Conservation (phyloP, 1,284 basidiomycete species). For the Exsudoporus floridanus region DNA sequence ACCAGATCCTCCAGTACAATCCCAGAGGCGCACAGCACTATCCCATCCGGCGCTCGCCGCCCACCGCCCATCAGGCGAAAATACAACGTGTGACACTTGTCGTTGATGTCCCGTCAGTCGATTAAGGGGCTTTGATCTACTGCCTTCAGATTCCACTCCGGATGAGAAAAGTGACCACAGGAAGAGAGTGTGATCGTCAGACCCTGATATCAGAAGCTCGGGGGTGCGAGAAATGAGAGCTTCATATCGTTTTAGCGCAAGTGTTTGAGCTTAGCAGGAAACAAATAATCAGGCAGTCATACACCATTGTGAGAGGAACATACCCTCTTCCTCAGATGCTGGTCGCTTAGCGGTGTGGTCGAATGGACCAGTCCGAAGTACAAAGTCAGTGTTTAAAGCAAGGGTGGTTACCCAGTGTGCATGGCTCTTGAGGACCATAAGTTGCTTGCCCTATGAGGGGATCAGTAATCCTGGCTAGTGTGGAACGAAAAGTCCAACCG, state of each 20-base stretch:
- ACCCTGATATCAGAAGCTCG: slow-evolving; percentile 89
- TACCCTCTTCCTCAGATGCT: slow-evolving; percentile 77
- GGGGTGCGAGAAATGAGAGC: slow-evolving; percentile 65
- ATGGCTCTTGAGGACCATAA: slow-evolving; percentile 87
- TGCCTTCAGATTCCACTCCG: slow-evolving; percentile 36
- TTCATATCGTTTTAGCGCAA: slow-evolving; percentile 77
- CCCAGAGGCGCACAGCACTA: slow-evolving; percentile 91
- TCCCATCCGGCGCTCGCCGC: slow-evolving; percentile 93
- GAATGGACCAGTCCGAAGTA: slow-evolving; percentile 92
- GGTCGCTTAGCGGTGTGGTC: slow-evolving; percentile 83
- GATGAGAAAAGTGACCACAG: slow-evolving; percentile 80
- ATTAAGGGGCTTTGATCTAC: slow-evolving; percentile 81
- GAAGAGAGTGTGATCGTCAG: slow-evolving; percentile 94
- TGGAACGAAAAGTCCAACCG: slow-evolving; percentile 42
- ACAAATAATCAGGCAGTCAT: neutral
- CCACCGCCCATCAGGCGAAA: slow-evolving; percentile 92
- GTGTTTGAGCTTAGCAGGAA: slow-evolving; percentile 58
- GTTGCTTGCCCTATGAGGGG: slow-evolving; percentile 51
- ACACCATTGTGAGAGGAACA: slow-evolving; percentile 13
- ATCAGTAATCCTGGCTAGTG: slow-evolving; percentile 8
- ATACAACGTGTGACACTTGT: slow-evolving; percentile 93
- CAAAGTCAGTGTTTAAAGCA: slow-evolving; percentile 93
- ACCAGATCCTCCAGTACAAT: slow-evolving; percentile 41
- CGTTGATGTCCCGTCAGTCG: slow-evolving; percentile 94
- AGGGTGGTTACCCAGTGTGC: slow-evolving; percentile 99